Conservation (phyloP, 345 rosid species). For the Lenwebbia sp. region DNA sequence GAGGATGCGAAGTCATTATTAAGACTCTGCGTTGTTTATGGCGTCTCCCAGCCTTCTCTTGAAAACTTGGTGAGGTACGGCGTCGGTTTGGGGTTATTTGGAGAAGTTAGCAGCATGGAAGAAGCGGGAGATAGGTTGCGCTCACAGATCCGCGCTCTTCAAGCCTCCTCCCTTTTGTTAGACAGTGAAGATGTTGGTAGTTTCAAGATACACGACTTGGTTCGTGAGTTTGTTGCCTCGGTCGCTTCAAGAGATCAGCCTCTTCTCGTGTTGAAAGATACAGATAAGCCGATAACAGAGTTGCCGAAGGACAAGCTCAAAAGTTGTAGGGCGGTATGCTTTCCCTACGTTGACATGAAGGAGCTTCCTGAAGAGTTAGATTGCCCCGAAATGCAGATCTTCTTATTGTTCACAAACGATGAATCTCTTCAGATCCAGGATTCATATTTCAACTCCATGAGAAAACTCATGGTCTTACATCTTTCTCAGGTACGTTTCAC, state of each 20-base stretch:
- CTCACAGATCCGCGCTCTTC: background rate
- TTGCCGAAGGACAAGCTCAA: background rate
- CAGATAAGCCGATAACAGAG: background rate
- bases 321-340: background rate
- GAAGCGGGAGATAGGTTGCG: background rate
- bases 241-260: background rate
- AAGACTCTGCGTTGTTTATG: accelerated
- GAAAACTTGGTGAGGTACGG: background rate
- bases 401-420: background rate
- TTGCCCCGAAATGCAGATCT: background rate
- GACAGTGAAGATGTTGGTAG: background rate
- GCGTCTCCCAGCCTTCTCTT: background rate
- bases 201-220: background rate
- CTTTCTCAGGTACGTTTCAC: background rate
- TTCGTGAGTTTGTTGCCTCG: background rate
- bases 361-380: background rate
- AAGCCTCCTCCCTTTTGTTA: background rate
- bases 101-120: background rate
- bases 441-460: background rate
- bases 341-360: background rate
- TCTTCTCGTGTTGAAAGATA: background rate
- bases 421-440: background rate
- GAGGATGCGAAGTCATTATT: background rate
- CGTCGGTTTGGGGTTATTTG: accelerated
- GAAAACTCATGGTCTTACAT: background rate